Conservation (phyloP, 2,329 filamentous ascomycete species). For the Dothideomycetes sp. region DNA sequence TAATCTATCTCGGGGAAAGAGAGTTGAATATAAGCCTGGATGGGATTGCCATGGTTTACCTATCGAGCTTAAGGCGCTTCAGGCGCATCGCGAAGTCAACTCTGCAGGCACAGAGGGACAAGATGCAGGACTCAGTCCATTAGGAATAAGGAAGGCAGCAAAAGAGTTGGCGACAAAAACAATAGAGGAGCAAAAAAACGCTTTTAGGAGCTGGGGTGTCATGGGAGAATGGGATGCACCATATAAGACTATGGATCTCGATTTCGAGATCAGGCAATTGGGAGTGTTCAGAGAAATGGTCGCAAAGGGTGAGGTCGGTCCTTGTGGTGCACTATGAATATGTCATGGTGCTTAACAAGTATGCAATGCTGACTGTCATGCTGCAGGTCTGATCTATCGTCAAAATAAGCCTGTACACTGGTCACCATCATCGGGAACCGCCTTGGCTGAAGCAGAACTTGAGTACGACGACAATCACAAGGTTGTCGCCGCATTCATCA, state of each 20-base stretch:
- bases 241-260: constrained; percentile 70
- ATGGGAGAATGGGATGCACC: constrained; percentile 71
- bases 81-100: constrained; percentile 33
- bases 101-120: constrained; percentile 8
- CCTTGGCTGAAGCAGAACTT: constrained; percentile 72
- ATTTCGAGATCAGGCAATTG: constrained; percentile 65
- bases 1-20: constrained; percentile 65
- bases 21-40: constrained; percentile 74
- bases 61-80: constrained; percentile 91
- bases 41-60: constrained; percentile 98
- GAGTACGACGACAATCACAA: constrained; percentile 69
- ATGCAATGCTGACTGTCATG: not conserved
- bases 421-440: constrained; percentile 69
- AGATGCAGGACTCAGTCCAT: constrained; percentile 28
- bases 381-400: constrained; percentile 57
- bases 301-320: constrained; percentile 34
- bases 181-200: constrained; percentile 60
- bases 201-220: constrained; percentile 62
- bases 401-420: constrained; percentile 78
- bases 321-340: not conserved
- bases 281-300: constrained; percentile 67
- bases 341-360: too few relatives aligned
- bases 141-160: constrained; percentile 54
- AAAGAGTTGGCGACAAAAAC: constrained; percentile 56
- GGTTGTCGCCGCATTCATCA: constrained; percentile 66